Percentiles rank a stretch among this genome's conserved stretches.
These are phyloP conservation scores for Colletotrichum sojae DNA, from an alignment of 2,329 filamentous ascomycete species.

Conservation along the genomic window DNA sequence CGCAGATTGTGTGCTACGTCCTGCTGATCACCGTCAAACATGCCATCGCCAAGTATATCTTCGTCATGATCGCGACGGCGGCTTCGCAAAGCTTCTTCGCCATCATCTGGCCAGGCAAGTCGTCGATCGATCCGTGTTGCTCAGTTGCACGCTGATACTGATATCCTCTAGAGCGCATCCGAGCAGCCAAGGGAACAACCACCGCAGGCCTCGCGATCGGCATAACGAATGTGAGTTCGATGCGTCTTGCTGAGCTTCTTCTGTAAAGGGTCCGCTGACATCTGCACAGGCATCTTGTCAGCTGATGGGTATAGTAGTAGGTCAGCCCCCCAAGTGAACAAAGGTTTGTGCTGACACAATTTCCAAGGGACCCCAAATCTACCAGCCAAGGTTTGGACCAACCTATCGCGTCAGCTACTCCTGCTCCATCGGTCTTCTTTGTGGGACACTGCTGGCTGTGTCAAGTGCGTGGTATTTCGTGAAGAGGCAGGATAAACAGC, in stretches of 20 bases:
- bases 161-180: conserved; percentile 50
- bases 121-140: no score
- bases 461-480: conserved; percentile 45
- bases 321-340: neutral
- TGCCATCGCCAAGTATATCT: conserved; percentile 52
- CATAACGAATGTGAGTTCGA: conserved; percentile 49
- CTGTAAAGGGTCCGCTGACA: neutral
- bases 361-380: conserved; percentile 53
- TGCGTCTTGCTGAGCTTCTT: neutral
- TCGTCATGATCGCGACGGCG: conserved; percentile 56
- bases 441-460: conserved; percentile 45
- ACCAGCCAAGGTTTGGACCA: conserved; percentile 56
- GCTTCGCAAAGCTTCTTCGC: conserved; percentile 56
- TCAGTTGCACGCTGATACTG: neutral
- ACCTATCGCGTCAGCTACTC: conserved; percentile 54
- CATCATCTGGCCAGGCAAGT: conserved; percentile 54
- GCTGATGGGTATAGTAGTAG: conserved; percentile 54
- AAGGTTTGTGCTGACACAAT: neutral
- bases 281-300: conserved; percentile 46
- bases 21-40: conserved; percentile 54
- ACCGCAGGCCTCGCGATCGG: conserved; percentile 55
- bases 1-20: conserved; percentile 55
- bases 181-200: conserved; percentile 55
- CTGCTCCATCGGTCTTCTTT: conserved; percentile 51
- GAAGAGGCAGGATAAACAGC: conserved; percentile 32